phyloP scores from a whole-genome alignment of 345 rosid genomes.

The Litchi chinensis region DNA sequence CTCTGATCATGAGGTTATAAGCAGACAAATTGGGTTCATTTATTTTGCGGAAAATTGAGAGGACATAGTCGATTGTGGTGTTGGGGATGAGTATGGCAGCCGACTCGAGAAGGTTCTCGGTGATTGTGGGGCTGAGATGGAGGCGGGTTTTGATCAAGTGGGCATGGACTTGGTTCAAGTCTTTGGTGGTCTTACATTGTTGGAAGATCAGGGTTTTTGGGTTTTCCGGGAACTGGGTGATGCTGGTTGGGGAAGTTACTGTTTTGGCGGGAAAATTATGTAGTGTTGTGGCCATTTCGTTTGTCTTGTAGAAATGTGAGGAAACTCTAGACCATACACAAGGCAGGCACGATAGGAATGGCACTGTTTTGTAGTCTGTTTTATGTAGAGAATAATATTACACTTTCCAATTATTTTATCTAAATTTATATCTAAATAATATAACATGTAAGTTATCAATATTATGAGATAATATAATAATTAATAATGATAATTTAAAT shows the following conservation, averaged over 20 bases:
- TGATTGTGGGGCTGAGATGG: conserved; percentile 32
- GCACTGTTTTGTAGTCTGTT: too few species aligned
- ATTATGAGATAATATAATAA: too few species aligned
- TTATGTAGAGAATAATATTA: too few species aligned
- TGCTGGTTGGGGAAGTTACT: conserved; percentile 9
- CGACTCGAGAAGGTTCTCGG: conserved; percentile 41
- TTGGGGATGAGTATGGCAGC: conserved; percentile 37
- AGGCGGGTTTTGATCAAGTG: conserved; percentile 45
- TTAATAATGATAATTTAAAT: too few species aligned
- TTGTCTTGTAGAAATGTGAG: neutral
- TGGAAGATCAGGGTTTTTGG: conserved; percentile 31
- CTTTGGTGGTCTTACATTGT: conserved; percentile 42
- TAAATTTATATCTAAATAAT: too few species aligned
- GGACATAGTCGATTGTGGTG: conserved; percentile 42
- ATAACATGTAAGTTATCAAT: too few species aligned
- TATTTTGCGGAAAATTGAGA: conserved; percentile 40
- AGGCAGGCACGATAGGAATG: too few species aligned
- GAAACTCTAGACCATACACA: neutral
- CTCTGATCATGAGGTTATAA: conserved; percentile 50
- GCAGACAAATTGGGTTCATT: conserved; percentile 38
- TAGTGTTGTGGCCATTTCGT: conserved; percentile 23
- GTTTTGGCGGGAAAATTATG: conserved; percentile 21
- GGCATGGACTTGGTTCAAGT: conserved; percentile 42
- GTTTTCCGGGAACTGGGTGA: conserved; percentile 33
- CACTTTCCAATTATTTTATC: too few species aligned